Percentiles rank a stretch among this genome's conserved stretches.
Conservation (phyloP, 2,329 filamentous ascomycete species). For the Capronia americana region DNA sequence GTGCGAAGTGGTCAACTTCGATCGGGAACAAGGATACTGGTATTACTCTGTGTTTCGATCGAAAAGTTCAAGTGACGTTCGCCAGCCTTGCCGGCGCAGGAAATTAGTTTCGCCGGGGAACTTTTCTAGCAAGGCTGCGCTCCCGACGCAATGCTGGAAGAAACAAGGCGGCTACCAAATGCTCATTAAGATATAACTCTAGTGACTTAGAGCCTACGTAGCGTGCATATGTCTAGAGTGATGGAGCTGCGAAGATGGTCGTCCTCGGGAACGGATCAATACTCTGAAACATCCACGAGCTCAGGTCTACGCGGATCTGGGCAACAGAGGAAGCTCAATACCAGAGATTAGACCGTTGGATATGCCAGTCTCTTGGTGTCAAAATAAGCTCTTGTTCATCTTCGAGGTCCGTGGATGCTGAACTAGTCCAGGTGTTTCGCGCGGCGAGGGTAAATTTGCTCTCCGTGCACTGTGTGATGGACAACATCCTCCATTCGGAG, state of each 20-base stretch:
- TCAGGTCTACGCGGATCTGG: background rate
- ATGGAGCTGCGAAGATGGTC: background rate
- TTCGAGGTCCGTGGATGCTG: background rate
- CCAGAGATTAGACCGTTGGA: background rate
- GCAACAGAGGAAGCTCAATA: background rate
- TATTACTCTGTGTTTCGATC: background rate
- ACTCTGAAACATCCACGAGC: background rate
- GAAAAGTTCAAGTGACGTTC: background rate
- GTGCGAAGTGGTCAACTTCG: background rate
- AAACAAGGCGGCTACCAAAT: background rate
- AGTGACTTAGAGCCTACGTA: background rate
- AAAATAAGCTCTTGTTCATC: background rate
- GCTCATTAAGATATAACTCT: background rate
- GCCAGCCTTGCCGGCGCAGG: background rate
- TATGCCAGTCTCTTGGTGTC: background rate
- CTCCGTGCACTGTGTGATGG: background rate
- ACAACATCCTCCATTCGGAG: background rate
- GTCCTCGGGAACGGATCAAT: background rate
- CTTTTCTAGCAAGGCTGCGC: background rate
- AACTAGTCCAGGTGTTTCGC: background rate
- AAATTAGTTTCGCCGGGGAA: slow-evolving; percentile 2
- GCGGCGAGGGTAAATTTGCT: background rate
- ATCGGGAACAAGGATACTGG: background rate
- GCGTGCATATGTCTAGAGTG: background rate
- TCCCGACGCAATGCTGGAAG: background rate